Base-by-base conservation (phyloP, 148 eudicot species). In the Chenopodium album region DNA sequence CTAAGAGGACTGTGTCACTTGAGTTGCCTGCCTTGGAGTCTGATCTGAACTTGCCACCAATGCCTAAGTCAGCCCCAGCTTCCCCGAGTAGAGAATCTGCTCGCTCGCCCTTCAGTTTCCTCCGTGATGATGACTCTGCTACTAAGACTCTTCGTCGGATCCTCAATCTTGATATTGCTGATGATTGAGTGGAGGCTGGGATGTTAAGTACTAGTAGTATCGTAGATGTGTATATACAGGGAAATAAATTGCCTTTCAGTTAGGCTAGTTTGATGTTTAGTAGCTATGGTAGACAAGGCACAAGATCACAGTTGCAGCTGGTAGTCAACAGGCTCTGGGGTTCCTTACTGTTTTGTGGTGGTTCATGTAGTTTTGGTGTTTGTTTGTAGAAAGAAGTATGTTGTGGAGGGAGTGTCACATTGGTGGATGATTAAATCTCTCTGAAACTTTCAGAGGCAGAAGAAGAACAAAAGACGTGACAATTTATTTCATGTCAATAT, bases 1-100 rank as follows among this genome's bases (percentile, higher is more conserved):
- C 97, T 3, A 92, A 91, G 79, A 79, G 94, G 79, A 91, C 88
- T 12, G 91, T 90, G 47, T 94, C 98, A 0, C 98, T 94, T 87
- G 94, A 94, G 47, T 84, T 91, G 83, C 94, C 93, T 69, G 71
- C 79, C 41, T 73, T 86, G 17, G 89, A 83, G 69, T 85, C 92
- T 63, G 97, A 88, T 79, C 76, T 94, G 78, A 79, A 86, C 68
- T 81, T 95, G 71, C 88, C 62, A 23, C 90, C 86, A 12, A 77
- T 87, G 81, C 87, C 97, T 64, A 96, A 90, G 86, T 96, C 99
- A 26, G 99, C 99, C 65, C 99, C 99, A 59, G 80, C 93, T 87
- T 96, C 99, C 34, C 99, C 99, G 9, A 85, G 87, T 9, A 88
- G 94, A 80, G 91, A 84, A 70, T 79, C 81, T 65, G 48, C 59